Conservation (phyloP, 768 basidiomycete genomes). For the Hydnomerulius pinastri region DNA sequence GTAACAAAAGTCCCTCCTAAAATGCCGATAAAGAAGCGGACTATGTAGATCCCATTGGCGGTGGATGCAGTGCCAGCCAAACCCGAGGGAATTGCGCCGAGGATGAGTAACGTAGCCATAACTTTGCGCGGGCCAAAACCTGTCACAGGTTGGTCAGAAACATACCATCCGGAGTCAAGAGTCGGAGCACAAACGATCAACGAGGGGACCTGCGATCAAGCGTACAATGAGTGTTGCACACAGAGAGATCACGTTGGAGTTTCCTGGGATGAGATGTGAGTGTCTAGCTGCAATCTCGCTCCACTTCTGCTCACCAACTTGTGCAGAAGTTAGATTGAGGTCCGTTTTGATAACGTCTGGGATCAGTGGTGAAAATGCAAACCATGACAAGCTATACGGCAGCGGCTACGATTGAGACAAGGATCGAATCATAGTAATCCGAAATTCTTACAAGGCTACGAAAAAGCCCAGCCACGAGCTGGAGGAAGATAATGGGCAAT, state of each 20-base stretch:
- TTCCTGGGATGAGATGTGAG: constrained; percentile 25
- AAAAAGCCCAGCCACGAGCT: constrained; percentile 47
- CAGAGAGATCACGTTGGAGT: constrained; percentile 52
- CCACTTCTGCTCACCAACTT: constrained; percentile 38
- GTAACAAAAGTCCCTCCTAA: constrained; percentile 63
- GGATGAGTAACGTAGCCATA: constrained; percentile 53
- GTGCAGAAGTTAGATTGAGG: constrained; percentile 45
- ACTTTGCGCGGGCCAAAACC: constrained; percentile 53
- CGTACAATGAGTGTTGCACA: constrained; percentile 52
- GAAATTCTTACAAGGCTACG: constrained; percentile 42
- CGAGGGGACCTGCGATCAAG: constrained; percentile 49
- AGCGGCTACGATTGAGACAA: constrained; percentile 1
- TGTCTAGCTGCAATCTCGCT: background rate
- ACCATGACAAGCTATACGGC: constrained; percentile 43
- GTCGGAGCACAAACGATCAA: constrained; percentile 36
- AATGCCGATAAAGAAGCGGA: constrained; percentile 63
- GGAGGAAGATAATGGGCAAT: constrained; percentile 28
- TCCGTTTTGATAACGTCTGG: constrained; percentile 57
- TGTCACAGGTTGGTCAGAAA: constrained; percentile 5
- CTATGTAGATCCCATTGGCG: constrained; percentile 40
- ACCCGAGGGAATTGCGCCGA: constrained; percentile 61
- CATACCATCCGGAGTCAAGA: background rate
- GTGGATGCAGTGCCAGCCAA: constrained; percentile 52
- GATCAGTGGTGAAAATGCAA: constrained; percentile 62
- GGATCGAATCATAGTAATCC: no score